A percentile compares a stretch with the other conserved stretches of the same genome.
These are phyloP conservation scores for Vaucheria bursata DNA, from an alignment of 352 stramenopile species.

Conservation along the genomic window DNA sequence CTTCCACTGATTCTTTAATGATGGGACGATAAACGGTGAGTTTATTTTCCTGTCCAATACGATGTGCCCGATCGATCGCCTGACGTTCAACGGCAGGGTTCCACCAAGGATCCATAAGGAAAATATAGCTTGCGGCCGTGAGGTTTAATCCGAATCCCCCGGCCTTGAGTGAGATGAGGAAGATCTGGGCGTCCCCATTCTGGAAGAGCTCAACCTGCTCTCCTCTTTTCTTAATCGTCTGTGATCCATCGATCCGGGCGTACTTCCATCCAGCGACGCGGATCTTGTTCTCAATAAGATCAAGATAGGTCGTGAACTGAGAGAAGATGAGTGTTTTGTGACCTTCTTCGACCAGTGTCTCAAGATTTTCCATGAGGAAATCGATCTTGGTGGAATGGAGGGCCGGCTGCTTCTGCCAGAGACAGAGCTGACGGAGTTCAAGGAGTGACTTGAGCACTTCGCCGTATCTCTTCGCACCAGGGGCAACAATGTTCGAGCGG, in stretches of 20 bases:
- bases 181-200: constrained; percentile 55
- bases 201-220: constrained; percentile 61
- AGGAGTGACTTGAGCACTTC: not conserved
- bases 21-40: not conserved
- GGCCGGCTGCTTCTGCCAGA: not conserved
- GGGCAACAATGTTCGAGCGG: not conserved
- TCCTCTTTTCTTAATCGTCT: constrained; percentile 63
- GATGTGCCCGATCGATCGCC: constrained; percentile 75
- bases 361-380: not conserved
- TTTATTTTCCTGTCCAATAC: constrained; percentile 62
- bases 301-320: constrained; percentile 75
- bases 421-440: constrained; percentile 1
- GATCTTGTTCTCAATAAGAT: constrained; percentile 63
- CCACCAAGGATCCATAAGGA: constrained; percentile 82
- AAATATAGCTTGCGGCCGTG: constrained; percentile 71
- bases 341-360: constrained; percentile 34
- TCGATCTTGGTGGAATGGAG: not conserved
- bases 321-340: constrained; percentile 77
- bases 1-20: not conserved
- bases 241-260: constrained; percentile 62
- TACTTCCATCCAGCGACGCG: constrained; percentile 43
- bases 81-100: constrained; percentile 79
- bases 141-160: constrained; percentile 79
- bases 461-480: not conserved
- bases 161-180: constrained; percentile 74